Conservation (phyloP, 768 basidiomycete species). For the Tricholoma furcatifolium region DNA sequence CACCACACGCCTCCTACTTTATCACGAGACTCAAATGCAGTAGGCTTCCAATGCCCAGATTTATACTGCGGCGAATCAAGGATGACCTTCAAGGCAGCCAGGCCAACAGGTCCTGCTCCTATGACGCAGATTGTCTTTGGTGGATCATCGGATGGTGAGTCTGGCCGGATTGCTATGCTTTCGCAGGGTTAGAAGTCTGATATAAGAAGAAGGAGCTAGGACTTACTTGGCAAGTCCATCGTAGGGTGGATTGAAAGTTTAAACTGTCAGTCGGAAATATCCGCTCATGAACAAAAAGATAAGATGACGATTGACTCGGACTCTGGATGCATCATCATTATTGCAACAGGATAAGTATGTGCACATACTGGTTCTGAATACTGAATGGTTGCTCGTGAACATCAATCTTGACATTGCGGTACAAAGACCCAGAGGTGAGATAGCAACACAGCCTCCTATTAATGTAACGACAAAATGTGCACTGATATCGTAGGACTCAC, state of each 20-base stretch:
- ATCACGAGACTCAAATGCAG: constrained; percentile 62
- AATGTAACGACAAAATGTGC: no score
- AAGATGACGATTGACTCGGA: no score
- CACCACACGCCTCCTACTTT: constrained; percentile 80
- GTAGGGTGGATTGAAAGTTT: background rate
- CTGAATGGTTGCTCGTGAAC: no score
- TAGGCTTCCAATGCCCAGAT: constrained; percentile 59
- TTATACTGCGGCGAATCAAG: constrained; percentile 57
- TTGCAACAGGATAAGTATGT: no score
- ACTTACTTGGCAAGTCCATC: constrained; percentile 15
- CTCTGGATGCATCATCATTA: no score
- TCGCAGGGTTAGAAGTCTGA: constrained; percentile 1
- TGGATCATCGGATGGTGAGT: background rate
- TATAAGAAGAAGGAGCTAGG: background rate
- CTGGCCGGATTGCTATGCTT: constrained; percentile 12
- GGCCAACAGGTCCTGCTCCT: constrained; percentile 75
- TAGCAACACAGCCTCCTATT: no score
- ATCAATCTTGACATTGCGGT: no score
- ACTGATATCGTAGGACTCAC: no score
- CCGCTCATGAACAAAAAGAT: no score
- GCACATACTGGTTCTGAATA: no score
- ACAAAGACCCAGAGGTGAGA: no score
- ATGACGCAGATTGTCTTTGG: constrained; percentile 58
- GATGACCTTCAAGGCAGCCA: constrained; percentile 67
- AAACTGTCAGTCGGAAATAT: no score